phyloP scores from a whole-genome alignment of 768 basidiomycete genomes.

The Mycena albidolilacea region DNA sequence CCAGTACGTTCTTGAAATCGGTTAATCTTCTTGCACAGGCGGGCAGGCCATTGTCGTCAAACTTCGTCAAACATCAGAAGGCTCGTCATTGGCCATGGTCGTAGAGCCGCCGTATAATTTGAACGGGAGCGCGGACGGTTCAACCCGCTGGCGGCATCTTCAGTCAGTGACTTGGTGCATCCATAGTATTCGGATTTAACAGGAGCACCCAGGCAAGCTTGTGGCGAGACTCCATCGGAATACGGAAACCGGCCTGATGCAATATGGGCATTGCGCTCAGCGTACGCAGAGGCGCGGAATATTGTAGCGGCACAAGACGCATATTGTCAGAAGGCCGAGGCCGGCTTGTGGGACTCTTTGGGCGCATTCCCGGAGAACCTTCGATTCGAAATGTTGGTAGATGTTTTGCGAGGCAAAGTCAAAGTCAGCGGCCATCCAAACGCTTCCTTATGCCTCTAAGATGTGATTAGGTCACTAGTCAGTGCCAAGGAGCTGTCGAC shows the following conservation, averaged over 20 bases:
- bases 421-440: constrained; percentile 62
- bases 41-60: constrained; percentile 94
- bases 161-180: constrained; percentile 62
- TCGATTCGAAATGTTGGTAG: constrained; percentile 84
- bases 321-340: constrained; percentile 76
- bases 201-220: constrained; percentile 65
- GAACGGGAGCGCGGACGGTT: constrained; percentile 59
- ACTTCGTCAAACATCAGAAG: constrained; percentile 81
- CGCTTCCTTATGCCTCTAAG: neutral
- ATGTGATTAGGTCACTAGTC: constrained; percentile 65
- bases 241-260: constrained; percentile 78
- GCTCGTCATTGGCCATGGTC: constrained; percentile 85
- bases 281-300: constrained; percentile 81
- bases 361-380: constrained; percentile 77
- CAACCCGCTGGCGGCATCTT: constrained; percentile 84
- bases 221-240: constrained; percentile 64
- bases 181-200: constrained; percentile 6
- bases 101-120: constrained; percentile 86
- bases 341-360: constrained; percentile 58
- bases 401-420: constrained; percentile 89
- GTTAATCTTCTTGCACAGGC: constrained; percentile 57
- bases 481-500: constrained; percentile 84
- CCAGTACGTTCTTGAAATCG: neutral
- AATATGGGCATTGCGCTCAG: constrained; percentile 84
- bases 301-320: constrained; percentile 79